Conservation (phyloP, 805 yeast species). For the Blastobotrys attinorum region DNA sequence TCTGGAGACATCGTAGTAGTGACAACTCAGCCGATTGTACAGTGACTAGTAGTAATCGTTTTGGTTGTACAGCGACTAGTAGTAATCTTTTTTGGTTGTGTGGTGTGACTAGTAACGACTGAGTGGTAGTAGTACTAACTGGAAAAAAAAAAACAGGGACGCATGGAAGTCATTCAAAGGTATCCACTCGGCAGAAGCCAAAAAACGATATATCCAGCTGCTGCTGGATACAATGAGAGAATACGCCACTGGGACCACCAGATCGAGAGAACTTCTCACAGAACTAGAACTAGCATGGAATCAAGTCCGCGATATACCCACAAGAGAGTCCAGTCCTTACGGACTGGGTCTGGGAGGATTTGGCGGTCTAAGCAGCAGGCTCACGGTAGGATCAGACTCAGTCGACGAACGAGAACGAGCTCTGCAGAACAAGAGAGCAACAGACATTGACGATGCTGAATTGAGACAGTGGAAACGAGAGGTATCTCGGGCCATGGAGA, state of each 20-base stretch:
- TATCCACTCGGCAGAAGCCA: slow-evolving; percentile 59
- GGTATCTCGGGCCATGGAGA: slow-evolving; percentile 22
- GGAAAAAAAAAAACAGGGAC: slow-evolving; percentile 69
- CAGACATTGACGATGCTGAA: slow-evolving; percentile 5
- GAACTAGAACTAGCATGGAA: slow-evolving; percentile 73
- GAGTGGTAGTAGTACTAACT: no score
- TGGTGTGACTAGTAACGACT: no score
- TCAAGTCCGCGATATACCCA: slow-evolving; percentile 9
- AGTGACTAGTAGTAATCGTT: no score
- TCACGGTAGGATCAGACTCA: background rate
- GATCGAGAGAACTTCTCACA: slow-evolving; percentile 53
- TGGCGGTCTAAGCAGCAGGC: background rate
- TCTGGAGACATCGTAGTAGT: no score
- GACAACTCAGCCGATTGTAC: no score
- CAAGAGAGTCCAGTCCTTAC: background rate
- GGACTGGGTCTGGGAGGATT: background rate
- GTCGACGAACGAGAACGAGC: background rate
- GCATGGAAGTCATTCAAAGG: slow-evolving; percentile 80
- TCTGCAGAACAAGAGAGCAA: background rate
- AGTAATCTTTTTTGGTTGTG: background rate
- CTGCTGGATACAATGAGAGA: slow-evolving; percentile 65
- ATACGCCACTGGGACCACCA: slow-evolving; percentile 60
- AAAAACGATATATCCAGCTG: slow-evolving; percentile 57
- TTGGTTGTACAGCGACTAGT: no score
- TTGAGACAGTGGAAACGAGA: slow-evolving; percentile 20